Base-by-base conservation (phyloP, 805 yeast genomes). In the Ogataea salicorniae region DNA sequence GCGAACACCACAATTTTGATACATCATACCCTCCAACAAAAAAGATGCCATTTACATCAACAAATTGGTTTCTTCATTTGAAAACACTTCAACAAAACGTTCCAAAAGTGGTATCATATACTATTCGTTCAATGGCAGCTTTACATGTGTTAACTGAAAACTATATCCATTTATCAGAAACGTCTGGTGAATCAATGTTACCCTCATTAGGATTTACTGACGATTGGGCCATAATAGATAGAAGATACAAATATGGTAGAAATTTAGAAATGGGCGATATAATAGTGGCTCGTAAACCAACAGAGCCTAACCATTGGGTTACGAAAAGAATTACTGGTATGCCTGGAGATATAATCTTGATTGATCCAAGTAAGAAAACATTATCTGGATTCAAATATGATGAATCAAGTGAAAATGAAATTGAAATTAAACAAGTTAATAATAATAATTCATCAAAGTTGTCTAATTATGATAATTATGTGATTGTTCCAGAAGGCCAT, bases 281-380 rank as follows among this genome's bases (percentile, higher is more conserved):
- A 46, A 77, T 94, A 2, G 94, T 92, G 35, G 91, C 95, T 2
- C 68, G 78, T 31, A 94, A 94, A 63, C 99, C 99, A 1, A 87
- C 95, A 2, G 91, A 86, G 54, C 95, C 96, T 0, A 74, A 75
- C 17, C 87, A 83, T 58, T 71, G 95, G 47, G 95, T 94, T 2
- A 94, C 99, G 61, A 94, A 94, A 60, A 74, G 99, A 47, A 83
- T 94, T 20, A 84, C 96, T 0, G 99, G 98, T 0, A 84, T 92
- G 95, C 95, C 97, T 0, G 98, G 98, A 1, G 98, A 92, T 69
- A 61, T 83, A 16, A 79, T 94, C 4, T 63, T 84, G 46, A 74
- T 87, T 3, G 97, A 94, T 62, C 97, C 97, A 13, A 79, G 89
- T 39, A 72, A 77, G 48, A 69, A 78, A 16, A 70, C 81, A 7